Evolutionary conservation across 805 yeast genomes (phyloP).

Genomic region (Schizosaccharomyces osmophilus): DNA sequence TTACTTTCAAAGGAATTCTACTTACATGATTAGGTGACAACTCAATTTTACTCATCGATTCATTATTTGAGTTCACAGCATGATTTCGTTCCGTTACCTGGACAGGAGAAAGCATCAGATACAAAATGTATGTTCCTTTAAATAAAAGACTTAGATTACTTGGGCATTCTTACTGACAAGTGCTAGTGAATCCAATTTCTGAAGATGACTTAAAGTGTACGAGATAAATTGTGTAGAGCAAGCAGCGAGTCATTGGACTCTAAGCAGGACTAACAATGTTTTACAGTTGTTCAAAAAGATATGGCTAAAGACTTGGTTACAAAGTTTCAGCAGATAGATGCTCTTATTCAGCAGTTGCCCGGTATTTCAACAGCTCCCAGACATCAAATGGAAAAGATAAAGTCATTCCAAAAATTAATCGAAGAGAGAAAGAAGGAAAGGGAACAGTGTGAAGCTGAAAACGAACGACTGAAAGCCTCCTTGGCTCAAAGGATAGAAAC

Average conservation of each 20-base stretch:
- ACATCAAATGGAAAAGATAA: conserved; percentile 42
- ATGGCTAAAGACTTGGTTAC: conserved; percentile 60
- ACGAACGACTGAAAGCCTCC: background rate
- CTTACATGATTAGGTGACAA: conserved; percentile 2
- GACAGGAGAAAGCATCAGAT: conserved; percentile 37
- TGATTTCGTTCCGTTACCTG: conserved; percentile 26
- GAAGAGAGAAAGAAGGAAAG: background rate
- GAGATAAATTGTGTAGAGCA: background rate
- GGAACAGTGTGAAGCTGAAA: background rate
- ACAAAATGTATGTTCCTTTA: conserved; percentile 23
- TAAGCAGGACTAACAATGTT: background rate
- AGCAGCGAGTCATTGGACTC: background rate
- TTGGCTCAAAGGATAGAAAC: background rate
- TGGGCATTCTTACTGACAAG: conserved; percentile 7
- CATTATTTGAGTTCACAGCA: conserved; percentile 20
- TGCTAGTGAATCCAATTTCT: conserved; percentile 2
- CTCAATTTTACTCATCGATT: conserved; percentile 7
- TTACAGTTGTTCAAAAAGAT: conserved; percentile 28
- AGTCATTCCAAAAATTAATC: conserved; percentile 29
- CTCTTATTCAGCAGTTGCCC: conserved; percentile 67
- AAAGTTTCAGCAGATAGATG: conserved; percentile 63
- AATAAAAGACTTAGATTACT: conserved; percentile 4
- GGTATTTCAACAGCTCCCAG: conserved; percentile 68
- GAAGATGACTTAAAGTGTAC: background rate
- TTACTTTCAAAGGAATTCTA: background rate